Conservation (phyloP, 768 basidiomycete species). For the Brasilioporus rufonigricans region DNA sequence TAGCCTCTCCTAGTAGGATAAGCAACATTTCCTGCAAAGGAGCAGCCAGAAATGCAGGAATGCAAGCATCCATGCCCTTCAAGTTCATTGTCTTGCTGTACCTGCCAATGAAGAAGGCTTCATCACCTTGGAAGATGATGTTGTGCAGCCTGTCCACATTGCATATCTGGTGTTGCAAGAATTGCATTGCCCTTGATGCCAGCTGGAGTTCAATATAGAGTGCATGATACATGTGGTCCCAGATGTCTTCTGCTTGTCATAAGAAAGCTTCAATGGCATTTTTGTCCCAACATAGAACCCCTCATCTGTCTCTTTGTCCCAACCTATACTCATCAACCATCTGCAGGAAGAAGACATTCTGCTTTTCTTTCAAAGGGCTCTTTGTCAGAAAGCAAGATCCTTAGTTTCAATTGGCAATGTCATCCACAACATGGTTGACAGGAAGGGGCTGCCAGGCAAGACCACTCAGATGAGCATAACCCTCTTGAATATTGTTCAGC, state of each 20-base stretch:
- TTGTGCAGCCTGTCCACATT: constrained; percentile 1
- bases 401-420: too few relatives aligned
- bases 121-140: neutral
- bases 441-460: too few relatives aligned
- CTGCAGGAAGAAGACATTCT: too few relatives aligned
- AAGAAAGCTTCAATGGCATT: neutral
- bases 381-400: too few relatives aligned
- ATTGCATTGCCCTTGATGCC: neutral
- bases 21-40: neutral
- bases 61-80: neutral
- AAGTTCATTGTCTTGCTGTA: neutral
- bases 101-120: neutral
- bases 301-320: too few relatives aligned
- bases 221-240: neutral
- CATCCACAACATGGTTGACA: too few relatives aligned
- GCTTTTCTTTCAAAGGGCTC: too few relatives aligned
- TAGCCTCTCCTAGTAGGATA: neutral
- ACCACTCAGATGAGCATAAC: too few relatives aligned
- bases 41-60: neutral
- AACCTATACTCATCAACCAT: too few relatives aligned
- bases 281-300: too few relatives aligned
- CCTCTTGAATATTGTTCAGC: too few relatives aligned
- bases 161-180: constrained; percentile 4
- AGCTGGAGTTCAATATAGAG: constrained; percentile 3
- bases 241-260: neutral